Evolutionary conservation across 2,329 filamentous ascomycete species (phyloP).

Genomic region (Phoma herbarum): DNA sequence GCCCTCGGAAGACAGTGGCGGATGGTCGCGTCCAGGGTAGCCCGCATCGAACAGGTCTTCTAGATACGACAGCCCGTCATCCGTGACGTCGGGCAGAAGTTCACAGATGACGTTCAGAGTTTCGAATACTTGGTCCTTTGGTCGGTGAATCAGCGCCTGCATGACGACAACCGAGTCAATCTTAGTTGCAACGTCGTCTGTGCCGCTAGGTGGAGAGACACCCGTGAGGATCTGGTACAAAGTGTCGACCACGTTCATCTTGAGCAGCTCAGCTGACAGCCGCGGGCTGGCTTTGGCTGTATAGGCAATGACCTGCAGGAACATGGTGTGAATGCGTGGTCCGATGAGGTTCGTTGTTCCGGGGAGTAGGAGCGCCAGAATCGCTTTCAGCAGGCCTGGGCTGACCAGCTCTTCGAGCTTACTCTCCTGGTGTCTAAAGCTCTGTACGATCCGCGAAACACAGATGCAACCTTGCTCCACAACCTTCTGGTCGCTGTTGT

Average conservation of each 20-base stretch:
- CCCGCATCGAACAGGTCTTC: slow-evolving; percentile 61
- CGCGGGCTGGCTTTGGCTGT: slow-evolving; percentile 87
- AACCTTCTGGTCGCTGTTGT: slow-evolving; percentile 93
- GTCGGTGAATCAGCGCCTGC: slow-evolving; percentile 96
- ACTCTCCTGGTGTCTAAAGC: slow-evolving; percentile 86
- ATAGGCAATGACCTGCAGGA: slow-evolving; percentile 89
- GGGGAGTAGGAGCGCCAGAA: slow-evolving; percentile 86
- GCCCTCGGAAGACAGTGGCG: slow-evolving; percentile 54
- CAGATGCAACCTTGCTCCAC: slow-evolving; percentile 97
- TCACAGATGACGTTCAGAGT: slow-evolving; percentile 98
- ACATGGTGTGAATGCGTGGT: slow-evolving; percentile 93
- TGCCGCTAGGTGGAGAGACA: slow-evolving; percentile 85
- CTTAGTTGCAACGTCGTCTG: slow-evolving; percentile 80
- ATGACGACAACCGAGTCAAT: slow-evolving; percentile 98
- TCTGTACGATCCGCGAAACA: slow-evolving; percentile 94
- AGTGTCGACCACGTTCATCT: slow-evolving; percentile 96
- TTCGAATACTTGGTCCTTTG: slow-evolving; percentile 94
- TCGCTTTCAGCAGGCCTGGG: slow-evolving; percentile 82
- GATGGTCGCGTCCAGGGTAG: slow-evolving; percentile 57
- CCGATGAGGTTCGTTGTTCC: slow-evolving; percentile 96
- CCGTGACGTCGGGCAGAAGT: slow-evolving; percentile 78
- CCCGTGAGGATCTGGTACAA: slow-evolving; percentile 97
- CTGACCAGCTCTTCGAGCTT: slow-evolving; percentile 94
- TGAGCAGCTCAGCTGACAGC: slow-evolving; percentile 88
- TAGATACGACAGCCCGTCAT: slow-evolving; percentile 61